Base-by-base conservation (phyloP, 2,329 filamentous ascomycete species). In the Penicillium brevicompactum region DNA sequence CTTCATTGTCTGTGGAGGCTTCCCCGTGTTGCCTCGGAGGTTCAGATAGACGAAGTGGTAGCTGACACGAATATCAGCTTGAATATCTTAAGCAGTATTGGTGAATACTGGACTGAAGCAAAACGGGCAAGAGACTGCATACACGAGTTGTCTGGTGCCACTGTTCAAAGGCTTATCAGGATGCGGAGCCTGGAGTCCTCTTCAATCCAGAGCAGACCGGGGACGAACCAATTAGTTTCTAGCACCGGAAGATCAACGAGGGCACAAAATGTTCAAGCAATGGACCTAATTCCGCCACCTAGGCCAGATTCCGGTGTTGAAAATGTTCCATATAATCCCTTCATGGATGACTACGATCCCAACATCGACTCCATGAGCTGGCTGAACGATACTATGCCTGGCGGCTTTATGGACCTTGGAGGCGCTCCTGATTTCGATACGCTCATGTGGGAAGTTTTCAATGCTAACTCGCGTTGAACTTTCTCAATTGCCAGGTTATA, bases 101-200 rank as follows among this genome's bases (percentile, higher is more conserved):
- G 78, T 1, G 81, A 82, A 53, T 76, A 83, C 54, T 84, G 81
- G 80, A 70, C 74, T 0, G 80, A 80, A 4, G 81, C 80, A 16
- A 64, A 63, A 27, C 55, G 66, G 11, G 67, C 68, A 5, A 60
- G 69, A 6, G 68, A 71, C 38, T 72, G 68, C 22, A 63, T 71
- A 13, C 65, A 68, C 16, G 66, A 70, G 11, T 34, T 71, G 37
- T 70, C 64, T 1, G 54, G 57, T n/a, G 59, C 62, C 9, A 71
- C 67, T 0, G 53, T 72, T 7, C 64, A 66, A 41, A 58, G 63
- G 9, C 55, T 67, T 27, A 42, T 65, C 49, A 64, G 57, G 41
- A 61, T 43, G 2, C 56, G 61, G 21, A 47, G 47, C 11, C 38
- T 61, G 4, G 58, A 58, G 45, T 48, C 38, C 48, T 60, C 51